These are phyloP conservation scores for Entomortierella parvispora DNA, from an alignment of 192 early-diverging fungal species.

Conservation along the genomic window DNA sequence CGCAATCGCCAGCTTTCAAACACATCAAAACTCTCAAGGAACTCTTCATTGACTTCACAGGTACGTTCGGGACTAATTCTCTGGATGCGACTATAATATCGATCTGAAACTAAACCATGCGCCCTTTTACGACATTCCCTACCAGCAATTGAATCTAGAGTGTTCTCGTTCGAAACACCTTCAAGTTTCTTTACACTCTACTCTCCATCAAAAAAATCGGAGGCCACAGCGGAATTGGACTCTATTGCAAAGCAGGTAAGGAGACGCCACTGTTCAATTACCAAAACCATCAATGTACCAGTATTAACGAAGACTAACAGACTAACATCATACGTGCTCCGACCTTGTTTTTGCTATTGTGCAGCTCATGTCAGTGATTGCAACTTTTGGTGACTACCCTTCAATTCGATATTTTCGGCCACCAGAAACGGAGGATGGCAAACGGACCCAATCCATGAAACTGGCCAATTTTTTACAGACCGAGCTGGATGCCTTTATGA, in stretches of 20 bases:
- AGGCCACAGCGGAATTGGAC: constrained; percentile 57
- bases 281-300: too few species aligned
- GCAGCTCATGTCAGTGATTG: constrained; percentile 88
- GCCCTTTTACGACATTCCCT: too few species aligned
- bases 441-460: constrained; percentile 73
- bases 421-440: constrained; percentile 74
- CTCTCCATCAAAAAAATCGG: constrained; percentile 59
- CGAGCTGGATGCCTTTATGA: constrained; percentile 85
- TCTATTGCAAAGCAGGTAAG: constrained; percentile 65
- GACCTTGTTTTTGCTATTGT: not conserved
- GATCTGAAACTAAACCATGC: too few species aligned
- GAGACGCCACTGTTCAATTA: too few species aligned
- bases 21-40: constrained; percentile 77
- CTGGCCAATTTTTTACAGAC: constrained; percentile 84
- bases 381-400: constrained; percentile 90
- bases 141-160: constrained; percentile 69
- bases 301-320: not conserved
- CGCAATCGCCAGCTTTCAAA: constrained; percentile 59
- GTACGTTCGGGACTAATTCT: constrained; percentile 48
- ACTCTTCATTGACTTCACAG: constrained; percentile 84
- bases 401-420: constrained; percentile 92
- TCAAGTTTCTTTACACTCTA: constrained; percentile 72
- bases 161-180: constrained; percentile 78
- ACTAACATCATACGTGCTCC: not conserved
- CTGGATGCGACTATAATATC: not conserved